These are phyloP conservation scores for Solanum clarkiae DNA, from an alignment of 257 asterid species.

Conservation along the genomic window DNA sequence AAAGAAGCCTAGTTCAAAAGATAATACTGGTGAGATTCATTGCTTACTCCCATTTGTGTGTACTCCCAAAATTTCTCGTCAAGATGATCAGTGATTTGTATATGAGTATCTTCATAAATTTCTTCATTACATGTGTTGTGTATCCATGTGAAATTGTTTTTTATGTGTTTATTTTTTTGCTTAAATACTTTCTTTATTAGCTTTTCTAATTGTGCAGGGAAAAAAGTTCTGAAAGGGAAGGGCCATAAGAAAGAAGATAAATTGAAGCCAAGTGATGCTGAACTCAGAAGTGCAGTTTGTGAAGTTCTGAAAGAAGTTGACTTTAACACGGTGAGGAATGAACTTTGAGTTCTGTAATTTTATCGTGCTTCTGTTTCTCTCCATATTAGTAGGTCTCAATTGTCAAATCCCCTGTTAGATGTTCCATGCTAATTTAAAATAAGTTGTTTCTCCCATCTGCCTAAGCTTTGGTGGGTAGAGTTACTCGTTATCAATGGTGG, in stretches of 20 bases:
- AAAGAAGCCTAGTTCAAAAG: conserved; percentile 39
- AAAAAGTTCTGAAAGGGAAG: conserved; percentile 22
- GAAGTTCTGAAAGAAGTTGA: conserved; percentile 29
- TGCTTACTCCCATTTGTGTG: not conserved
- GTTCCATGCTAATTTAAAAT: not conserved
- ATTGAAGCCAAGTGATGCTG: conserved; percentile 21
- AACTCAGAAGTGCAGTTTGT: conserved; percentile 23
- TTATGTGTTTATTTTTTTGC: not conserved
- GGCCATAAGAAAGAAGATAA: conserved; percentile 13
- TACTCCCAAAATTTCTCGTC: not conserved
- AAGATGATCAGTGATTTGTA: not conserved
- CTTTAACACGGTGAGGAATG: conserved; percentile 35
- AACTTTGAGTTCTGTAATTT: not conserved
- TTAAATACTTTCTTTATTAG: not conserved
- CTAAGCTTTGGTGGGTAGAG: not conserved
- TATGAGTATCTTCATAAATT: not conserved
- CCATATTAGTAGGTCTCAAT: not conserved
- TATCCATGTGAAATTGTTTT: not conserved
- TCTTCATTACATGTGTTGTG: not conserved
- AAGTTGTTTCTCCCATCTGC: not conserved
- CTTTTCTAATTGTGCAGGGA: conserved; percentile 18
- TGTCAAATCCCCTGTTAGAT: not conserved
- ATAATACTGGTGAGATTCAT: conserved; percentile 41
- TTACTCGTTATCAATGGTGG: not conserved
- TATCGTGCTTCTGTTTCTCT: not conserved